Conservation (phyloP, 306 rosid species). For the Comarum palustre region DNA sequence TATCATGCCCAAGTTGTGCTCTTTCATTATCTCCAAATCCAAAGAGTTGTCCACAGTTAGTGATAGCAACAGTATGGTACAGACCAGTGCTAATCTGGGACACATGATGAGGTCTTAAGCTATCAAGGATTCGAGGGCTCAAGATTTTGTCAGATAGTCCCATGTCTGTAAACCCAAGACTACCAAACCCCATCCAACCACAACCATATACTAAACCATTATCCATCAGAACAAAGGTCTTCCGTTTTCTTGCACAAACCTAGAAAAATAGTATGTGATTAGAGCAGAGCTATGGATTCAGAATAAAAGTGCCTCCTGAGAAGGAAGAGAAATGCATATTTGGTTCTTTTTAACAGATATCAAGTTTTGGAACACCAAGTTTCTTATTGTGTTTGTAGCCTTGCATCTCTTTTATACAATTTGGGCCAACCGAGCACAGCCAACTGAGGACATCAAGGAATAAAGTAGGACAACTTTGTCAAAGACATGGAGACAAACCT, state of each 20-base stretch:
- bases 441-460: background rate
- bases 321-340: constrained; percentile 1
- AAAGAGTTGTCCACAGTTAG: constrained; percentile 61
- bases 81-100: constrained; percentile 89
- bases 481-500: constrained; percentile 45
- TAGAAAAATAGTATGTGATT: constrained; percentile 29
- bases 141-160: constrained; percentile 65
- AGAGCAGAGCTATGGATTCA: background rate
- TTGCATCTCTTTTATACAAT: constrained; percentile 1
- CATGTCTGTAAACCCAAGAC: constrained; percentile 82
- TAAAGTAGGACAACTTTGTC: background rate
- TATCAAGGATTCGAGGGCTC: constrained; percentile 60
- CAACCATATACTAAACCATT: constrained; percentile 73
- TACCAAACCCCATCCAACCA: constrained; percentile 93
- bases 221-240: constrained; percentile 76
- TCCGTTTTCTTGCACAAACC: constrained; percentile 91
- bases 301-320: background rate
- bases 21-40: constrained; percentile 96
- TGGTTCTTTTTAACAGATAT: background rate
- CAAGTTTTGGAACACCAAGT: background rate
- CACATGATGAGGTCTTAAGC: constrained; percentile 65
- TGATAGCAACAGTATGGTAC: constrained; percentile 70
- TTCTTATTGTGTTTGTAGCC: background rate
- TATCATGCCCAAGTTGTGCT: constrained; percentile 84
- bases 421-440: background rate